A percentile compares a stretch with the other conserved stretches of the same genome.
Evolutionary conservation across 805 yeast species (phyloP).

Genomic region (Blastobotrys terrestris): DNA sequence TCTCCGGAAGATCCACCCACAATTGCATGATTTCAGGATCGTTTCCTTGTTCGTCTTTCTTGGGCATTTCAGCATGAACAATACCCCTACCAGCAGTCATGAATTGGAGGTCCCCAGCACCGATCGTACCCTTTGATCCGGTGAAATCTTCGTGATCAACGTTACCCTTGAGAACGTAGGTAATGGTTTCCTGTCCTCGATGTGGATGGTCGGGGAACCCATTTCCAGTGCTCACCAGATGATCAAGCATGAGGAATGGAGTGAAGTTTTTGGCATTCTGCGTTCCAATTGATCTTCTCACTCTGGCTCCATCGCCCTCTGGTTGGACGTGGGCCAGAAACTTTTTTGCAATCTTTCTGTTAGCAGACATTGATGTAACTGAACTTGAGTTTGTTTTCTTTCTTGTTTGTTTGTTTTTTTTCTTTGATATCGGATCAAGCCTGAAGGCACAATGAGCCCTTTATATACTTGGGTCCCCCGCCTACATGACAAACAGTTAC

Average conservation of each 20-base stretch:
- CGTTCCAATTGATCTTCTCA: constrained; percentile 73
- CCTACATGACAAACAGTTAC: neutral
- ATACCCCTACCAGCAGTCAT: constrained; percentile 91
- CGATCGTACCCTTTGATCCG: constrained; percentile 65
- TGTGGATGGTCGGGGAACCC: constrained; percentile 86
- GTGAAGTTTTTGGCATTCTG: constrained; percentile 61
- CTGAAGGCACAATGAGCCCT: neutral
- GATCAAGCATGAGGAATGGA: constrained; percentile 77
- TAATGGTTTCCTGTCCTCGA: constrained; percentile 72
- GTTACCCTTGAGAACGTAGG: constrained; percentile 56
- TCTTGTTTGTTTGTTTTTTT: neutral
- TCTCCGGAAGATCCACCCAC: constrained; percentile 77
- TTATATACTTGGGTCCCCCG: neutral
- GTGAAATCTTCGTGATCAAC: constrained; percentile 82
- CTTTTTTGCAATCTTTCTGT: constrained; percentile 44
- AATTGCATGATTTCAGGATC: constrained; percentile 65
- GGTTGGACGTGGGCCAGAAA: constrained; percentile 60
- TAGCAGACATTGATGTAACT: constrained; percentile 14
- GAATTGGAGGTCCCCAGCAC: constrained; percentile 79
- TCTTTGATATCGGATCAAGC: neutral
- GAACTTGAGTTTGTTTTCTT: too few species aligned
- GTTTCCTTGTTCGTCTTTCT: constrained; percentile 37
- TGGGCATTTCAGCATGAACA: constrained; percentile 83
- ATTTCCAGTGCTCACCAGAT: constrained; percentile 58
- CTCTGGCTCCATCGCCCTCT: constrained; percentile 82